These are phyloP conservation scores for Corniculantispora saksenae DNA, from an alignment of 2,329 filamentous ascomycete genomes.

Conservation along the genomic window DNA sequence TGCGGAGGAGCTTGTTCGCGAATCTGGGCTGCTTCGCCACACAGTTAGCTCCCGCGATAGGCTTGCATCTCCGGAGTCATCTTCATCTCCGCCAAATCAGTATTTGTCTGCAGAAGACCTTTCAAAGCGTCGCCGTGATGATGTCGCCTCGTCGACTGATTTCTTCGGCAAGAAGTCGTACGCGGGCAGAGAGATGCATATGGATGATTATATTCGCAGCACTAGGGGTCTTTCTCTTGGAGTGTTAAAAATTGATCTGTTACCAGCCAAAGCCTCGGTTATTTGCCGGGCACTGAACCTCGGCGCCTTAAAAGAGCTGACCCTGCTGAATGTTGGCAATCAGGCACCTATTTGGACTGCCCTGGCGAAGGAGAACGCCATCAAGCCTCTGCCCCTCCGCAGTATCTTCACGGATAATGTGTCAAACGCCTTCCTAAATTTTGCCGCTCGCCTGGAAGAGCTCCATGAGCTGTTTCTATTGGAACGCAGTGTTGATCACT, in stretches of 20 bases:
- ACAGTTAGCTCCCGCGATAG: not conserved
- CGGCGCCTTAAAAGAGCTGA: conserved; percentile 55
- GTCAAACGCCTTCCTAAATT: conserved; percentile 53
- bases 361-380: conserved; percentile 55
- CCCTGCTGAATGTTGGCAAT: conserved; percentile 63
- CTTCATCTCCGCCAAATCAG: not conserved
- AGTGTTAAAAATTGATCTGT: conserved; percentile 56
- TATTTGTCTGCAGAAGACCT: not conserved
- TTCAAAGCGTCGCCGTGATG: not conserved
- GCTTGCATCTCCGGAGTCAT: not conserved
- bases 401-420: conserved; percentile 67
- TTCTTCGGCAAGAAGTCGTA: not conserved
- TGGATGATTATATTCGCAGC: conserved; percentile 55
- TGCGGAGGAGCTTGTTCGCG: not conserved
- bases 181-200: conserved; percentile 23
- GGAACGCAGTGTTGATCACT: conserved; percentile 53
- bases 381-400: conserved; percentile 51
- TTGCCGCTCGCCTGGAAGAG: conserved; percentile 52
- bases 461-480: conserved; percentile 62
- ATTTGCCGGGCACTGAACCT: conserved; percentile 59
- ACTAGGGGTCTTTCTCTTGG: conserved; percentile 60
- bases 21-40: not conserved
- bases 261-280: conserved; percentile 61
- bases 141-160: not conserved
- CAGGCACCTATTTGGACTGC: conserved; percentile 62